Conservation (phyloP, 306 rosid genomes). For the Malus asiatica region DNA sequence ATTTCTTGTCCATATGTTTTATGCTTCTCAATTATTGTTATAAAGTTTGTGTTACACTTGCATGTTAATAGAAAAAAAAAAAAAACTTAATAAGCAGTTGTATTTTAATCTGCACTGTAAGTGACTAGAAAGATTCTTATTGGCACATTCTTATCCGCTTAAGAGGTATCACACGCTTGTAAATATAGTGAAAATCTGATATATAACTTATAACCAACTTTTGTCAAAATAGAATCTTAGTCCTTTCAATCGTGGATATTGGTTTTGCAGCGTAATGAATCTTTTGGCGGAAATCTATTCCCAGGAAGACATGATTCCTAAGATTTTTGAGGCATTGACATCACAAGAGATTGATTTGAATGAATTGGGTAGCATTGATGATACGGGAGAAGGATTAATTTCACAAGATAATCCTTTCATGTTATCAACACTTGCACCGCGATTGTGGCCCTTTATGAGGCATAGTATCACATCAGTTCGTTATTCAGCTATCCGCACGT, state of each 20-base stretch:
- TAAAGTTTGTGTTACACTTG: background rate
- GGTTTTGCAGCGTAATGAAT: conserved; percentile 90
- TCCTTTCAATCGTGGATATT: background rate
- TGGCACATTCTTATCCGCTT: background rate
- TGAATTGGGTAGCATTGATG: conserved; percentile 41
- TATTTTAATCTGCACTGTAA: background rate
- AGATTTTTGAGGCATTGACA: conserved; percentile 50
- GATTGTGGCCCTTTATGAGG: conserved; percentile 99
- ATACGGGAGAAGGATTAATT: conserved; percentile 26
- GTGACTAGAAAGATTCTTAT: background rate
- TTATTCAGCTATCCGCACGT: conserved; percentile 82
- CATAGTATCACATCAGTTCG: conserved; percentile 88
- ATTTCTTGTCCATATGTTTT: background rate
- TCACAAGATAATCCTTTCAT: conserved; percentile 64
- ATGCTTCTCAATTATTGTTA: background rate
- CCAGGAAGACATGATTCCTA: conserved; percentile 84
- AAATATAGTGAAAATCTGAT: background rate
- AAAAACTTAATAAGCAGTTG: background rate
- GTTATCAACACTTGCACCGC: conserved; percentile 72
- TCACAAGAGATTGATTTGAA: conserved; percentile 40
- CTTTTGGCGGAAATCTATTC: conserved; percentile 95
- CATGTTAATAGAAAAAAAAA: background rate
- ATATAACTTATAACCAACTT: background rate
- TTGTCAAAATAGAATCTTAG: background rate
- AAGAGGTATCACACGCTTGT: background rate